These are phyloP conservation scores for Chlamydomonas eustigma DNA, from an alignment of 139 green algal genomes.

Conservation along the genomic window DNA sequence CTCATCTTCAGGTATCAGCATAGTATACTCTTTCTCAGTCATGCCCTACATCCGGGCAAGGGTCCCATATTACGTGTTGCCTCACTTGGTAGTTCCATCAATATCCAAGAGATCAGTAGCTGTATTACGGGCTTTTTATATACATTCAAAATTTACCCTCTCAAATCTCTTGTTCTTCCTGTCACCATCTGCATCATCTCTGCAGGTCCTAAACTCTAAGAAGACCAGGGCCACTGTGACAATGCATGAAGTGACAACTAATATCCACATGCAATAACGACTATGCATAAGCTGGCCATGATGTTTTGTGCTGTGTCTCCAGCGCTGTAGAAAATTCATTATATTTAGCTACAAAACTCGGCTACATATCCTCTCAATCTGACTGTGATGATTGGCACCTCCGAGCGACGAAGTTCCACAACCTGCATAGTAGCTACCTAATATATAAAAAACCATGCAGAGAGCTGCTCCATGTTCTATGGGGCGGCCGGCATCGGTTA, in stretches of 20 bases:
- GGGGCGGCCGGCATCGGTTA: not conserved
- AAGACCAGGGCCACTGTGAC: not conserved
- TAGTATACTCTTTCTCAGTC: constrained; percentile 14
- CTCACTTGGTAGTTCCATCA: not conserved
- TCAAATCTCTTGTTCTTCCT: too few species aligned
- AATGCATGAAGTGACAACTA: not conserved
- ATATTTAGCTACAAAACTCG: not conserved
- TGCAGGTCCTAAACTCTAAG: too few species aligned
- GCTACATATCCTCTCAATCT: too few species aligned
- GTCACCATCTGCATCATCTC: too few species aligned
- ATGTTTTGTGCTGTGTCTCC: too few species aligned
- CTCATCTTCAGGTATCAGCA: constrained; percentile 9
- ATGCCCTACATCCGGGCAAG: constrained; percentile 1
- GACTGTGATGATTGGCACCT: too few species aligned
- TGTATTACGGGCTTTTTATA: too few species aligned
- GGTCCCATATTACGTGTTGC: too few species aligned
- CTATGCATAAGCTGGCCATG: too few species aligned
- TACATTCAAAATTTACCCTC: too few species aligned
- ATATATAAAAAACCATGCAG: not conserved
- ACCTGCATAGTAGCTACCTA: not conserved
- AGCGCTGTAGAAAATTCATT: too few species aligned
- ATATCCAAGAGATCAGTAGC: too few species aligned
- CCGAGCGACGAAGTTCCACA: not conserved
- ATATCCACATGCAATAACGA: constrained; percentile 1
- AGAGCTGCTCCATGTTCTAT: not conserved